Evolutionary conservation across 2,329 filamentous ascomycete genomes (phyloP).

Genomic region (Botrytis galanthina): DNA sequence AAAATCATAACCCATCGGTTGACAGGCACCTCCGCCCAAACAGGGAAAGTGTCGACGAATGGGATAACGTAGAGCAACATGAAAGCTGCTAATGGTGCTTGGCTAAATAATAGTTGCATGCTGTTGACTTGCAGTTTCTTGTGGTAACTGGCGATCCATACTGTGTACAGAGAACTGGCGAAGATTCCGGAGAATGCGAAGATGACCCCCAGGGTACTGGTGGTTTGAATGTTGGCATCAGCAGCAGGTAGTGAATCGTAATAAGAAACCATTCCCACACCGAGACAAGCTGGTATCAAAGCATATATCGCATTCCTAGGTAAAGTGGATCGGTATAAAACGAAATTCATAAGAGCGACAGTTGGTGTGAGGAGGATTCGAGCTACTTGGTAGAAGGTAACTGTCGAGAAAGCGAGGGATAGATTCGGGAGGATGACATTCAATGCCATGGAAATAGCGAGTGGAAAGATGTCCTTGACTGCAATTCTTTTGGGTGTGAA

Average conservation of each 20-base stretch:
- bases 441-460: constrained; percentile 65
- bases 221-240: constrained; percentile 52
- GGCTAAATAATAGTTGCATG: constrained; percentile 68
- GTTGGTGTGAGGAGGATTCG: constrained; percentile 65
- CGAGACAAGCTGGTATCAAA: constrained; percentile 59
- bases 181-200: constrained; percentile 64
- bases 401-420: constrained; percentile 63
- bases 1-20: constrained; percentile 58
- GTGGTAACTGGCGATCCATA: constrained; percentile 66
- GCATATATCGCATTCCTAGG: constrained; percentile 51
- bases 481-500: constrained; percentile 57
- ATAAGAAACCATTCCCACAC: constrained; percentile 65
- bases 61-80: constrained; percentile 65
- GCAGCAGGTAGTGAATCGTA: constrained; percentile 58
- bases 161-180: constrained; percentile 65
- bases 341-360: constrained; percentile 63
- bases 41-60: constrained; percentile 62
- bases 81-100: constrained; percentile 61
- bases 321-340: constrained; percentile 57
- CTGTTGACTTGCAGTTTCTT: constrained; percentile 63
- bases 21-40: constrained; percentile 50
- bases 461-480: constrained; percentile 57
- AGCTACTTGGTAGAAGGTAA: constrained; percentile 69
- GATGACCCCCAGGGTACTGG: constrained; percentile 56
- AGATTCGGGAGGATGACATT: constrained; percentile 69